Percentiles rank a stretch among this genome's conserved stretches.
Evolutionary conservation across 768 basidiomycete species (phyloP).

Genomic region (Cantharellus cinnabarinus): DNA sequence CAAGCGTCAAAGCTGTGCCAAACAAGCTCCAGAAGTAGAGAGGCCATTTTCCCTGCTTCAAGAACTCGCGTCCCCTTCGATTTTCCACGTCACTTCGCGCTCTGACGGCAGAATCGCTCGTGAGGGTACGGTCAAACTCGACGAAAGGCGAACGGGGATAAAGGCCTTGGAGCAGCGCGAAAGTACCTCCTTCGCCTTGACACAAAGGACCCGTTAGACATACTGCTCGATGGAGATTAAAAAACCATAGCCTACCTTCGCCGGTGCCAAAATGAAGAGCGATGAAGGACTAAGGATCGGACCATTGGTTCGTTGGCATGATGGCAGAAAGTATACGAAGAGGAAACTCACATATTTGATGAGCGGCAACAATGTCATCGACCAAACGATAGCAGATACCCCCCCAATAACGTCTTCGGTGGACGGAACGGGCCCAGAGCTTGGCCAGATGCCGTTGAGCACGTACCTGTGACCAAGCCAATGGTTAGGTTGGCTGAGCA

Average conservation of each 20-base stretch:
- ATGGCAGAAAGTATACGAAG: not conserved
- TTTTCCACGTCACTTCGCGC: not conserved
- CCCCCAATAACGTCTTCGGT: slow-evolving; percentile 44
- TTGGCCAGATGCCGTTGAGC: slow-evolving; percentile 42
- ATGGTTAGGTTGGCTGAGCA: too few species aligned
- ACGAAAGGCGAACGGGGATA: slow-evolving; percentile 27
- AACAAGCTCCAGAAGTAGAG: not conserved
- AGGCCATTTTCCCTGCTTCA: not conserved
- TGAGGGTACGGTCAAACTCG: slow-evolving; percentile 34
- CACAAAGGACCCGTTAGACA: slow-evolving; percentile 2
- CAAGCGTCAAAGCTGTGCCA: slow-evolving; percentile 40
- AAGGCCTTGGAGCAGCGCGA: slow-evolving; percentile 41
- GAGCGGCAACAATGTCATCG: slow-evolving; percentile 37
- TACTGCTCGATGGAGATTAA: not conserved
- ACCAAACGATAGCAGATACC: slow-evolving; percentile 45
- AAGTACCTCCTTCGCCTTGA: slow-evolving; percentile 46
- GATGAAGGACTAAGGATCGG: slow-evolving; percentile 23
- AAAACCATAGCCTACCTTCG: slow-evolving; percentile 22
- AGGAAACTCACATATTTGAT: slow-evolving; percentile 35
- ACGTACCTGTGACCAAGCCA: slow-evolving; percentile 21
- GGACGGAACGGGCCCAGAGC: slow-evolving; percentile 26
- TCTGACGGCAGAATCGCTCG: slow-evolving; percentile 19
- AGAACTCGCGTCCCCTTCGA: not conserved
- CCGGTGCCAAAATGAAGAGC: slow-evolving; percentile 28
- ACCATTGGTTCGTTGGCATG: not conserved